Evolutionary conservation across 345 rosid species (phyloP), one percentile per base, ranked within the genome.

Genomic region (Durio zibethinus): DNA sequence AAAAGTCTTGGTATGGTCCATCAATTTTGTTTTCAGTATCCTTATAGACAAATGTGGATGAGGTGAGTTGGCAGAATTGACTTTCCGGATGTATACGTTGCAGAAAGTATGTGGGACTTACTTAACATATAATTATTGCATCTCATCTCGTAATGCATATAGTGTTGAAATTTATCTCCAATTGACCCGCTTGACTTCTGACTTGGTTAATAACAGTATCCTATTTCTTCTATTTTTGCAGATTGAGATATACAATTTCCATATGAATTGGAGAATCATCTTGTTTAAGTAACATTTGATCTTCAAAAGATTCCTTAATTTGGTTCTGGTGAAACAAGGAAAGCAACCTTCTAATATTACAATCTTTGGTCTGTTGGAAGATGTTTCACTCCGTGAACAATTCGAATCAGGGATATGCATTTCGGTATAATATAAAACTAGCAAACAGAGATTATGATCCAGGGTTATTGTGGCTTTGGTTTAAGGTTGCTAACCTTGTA

Each of bases 401-500:
- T 61, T 61, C 18, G 3, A 10, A 21, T 10, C 10, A 0, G 4
- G n/a, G 38, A 27, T 10, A 60, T 10, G 61, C 61, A 21, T 52
- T n/a, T n/a, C n/a, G n/a, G n/a, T n/a, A n/a, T n/a, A n/a, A n/a
- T n/a, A n/a, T n/a, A n/a, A n/a, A n/a, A n/a, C n/a, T n/a, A 60
- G 7, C 20, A 10, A 25, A 23, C 16, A 7, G 18, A 60, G 64
- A 31, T 27, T 23, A 10, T 57, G 62, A 10, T 23, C 63, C 29
- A 25, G 14, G 29, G 3, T 21, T 21, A 57, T 25, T 1, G 12
- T 25, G 35, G 14, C 29, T 6, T 3, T 65, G 43, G 59, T 71
- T 20, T 27, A 40, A 38, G 71, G 72, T 45, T 31, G 60, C 87
- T 62, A 75, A 93, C 99, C 98, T 93, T 90, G 85, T 96, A 96